Conservation (phyloP, 2,329 filamentous ascomycete species). For the Microdochium nivale region DNA sequence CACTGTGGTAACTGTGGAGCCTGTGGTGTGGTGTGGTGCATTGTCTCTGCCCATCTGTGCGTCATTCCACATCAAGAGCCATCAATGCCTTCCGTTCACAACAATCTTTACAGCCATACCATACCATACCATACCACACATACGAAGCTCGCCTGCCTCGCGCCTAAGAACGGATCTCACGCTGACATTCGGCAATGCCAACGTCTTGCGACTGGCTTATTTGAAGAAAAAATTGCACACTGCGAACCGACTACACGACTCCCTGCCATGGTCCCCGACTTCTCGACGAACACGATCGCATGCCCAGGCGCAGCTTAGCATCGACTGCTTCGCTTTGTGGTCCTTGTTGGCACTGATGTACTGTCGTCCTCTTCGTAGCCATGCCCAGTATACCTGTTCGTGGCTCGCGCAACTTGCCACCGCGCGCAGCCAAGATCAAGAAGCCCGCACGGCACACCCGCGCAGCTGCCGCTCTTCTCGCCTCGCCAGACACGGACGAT, state of each 20-base stretch:
- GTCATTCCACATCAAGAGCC: too few species aligned
- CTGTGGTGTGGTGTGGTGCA: too few species aligned
- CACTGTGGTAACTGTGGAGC: too few species aligned
- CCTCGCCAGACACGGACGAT: not conserved
- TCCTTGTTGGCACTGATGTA: not conserved
- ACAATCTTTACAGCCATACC: too few species aligned
- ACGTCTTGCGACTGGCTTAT: not conserved
- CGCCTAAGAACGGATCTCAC: too few species aligned
- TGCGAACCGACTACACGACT: not conserved
- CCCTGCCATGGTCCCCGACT: not conserved
- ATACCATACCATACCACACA: too few species aligned
- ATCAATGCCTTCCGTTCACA: too few species aligned
- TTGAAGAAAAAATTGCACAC: not conserved
- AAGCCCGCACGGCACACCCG: constrained; percentile 1
- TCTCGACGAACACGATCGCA: not conserved
- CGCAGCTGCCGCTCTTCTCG: constrained; percentile 1
- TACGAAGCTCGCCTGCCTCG: too few species aligned
- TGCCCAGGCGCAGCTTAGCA: not conserved
- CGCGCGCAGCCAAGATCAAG: constrained; percentile 19
- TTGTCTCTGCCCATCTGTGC: too few species aligned
- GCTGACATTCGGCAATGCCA: too few species aligned
- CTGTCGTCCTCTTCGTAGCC: constrained; percentile 11
- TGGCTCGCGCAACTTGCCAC: constrained; percentile 15
- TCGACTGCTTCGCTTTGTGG: not conserved
- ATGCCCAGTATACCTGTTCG: constrained; percentile 8